A percentile compares a stretch with the other conserved stretches of the same genome.
Conservation (phyloP, 2,329 filamentous ascomycete genomes). For the Trichophyton benhamiae region DNA sequence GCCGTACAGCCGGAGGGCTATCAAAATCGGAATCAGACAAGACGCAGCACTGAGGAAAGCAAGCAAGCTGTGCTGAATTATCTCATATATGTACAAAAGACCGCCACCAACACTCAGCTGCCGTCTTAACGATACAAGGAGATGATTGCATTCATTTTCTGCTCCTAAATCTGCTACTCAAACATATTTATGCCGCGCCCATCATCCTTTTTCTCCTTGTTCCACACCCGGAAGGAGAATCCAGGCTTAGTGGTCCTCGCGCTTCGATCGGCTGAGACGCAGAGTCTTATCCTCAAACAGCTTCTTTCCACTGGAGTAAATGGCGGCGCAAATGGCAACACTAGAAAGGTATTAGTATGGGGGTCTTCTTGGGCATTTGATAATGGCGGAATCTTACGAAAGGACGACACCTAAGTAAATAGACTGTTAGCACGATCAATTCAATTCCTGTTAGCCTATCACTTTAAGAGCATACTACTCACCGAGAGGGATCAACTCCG, state of each 20-base stretch:
- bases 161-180: slow-evolving; percentile 1
- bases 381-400: slow-evolving; percentile 46
- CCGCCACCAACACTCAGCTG: neutral
- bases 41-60: neutral
- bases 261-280: slow-evolving; percentile 63
- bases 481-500: slow-evolving; percentile 92
- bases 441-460: neutral
- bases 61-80: neutral
- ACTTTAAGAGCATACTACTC: slow-evolving; percentile 29
- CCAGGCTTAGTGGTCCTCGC: slow-evolving; percentile 24
- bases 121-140: slow-evolving; percentile 3
- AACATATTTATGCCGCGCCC: neutral
- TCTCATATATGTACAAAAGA: slow-evolving; percentile 6
- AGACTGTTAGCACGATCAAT: slow-evolving; percentile 5
- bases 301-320: slow-evolving; percentile 73
- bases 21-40: neutral
- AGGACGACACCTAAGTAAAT: slow-evolving; percentile 63
- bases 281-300: slow-evolving; percentile 83
- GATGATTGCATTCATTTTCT: slow-evolving; percentile 2
- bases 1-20: too few relatives aligned
- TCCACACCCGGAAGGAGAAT: neutral
- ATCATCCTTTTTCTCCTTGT: neutral
- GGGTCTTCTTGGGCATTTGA: slow-evolving; percentile 8
- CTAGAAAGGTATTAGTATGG: slow-evolving; percentile 26
- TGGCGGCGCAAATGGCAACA: slow-evolving; percentile 60